Evolutionary conservation across 2,329 filamentous ascomycete genomes (phyloP).

Genomic region (Talaromyces sp.): DNA sequence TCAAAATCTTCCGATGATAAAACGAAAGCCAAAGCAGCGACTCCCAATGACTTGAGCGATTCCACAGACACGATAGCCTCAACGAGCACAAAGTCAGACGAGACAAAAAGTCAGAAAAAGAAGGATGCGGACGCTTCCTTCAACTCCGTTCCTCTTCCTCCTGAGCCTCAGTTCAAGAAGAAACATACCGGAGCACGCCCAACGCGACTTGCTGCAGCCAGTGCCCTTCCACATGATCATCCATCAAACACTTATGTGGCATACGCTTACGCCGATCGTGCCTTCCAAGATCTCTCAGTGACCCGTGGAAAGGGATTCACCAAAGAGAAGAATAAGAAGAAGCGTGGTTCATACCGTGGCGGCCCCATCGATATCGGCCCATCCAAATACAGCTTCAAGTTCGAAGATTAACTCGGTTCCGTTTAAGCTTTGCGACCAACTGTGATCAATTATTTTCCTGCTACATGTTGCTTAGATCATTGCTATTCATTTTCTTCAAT

Average conservation of each 20-base stretch:
- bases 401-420: conserved; percentile 66
- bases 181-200: conserved; percentile 51
- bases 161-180: conserved; percentile 29
- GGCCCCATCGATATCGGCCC: conserved; percentile 79
- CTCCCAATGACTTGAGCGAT: conserved; percentile 17
- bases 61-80: conserved; percentile 17
- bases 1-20: conserved; percentile 21
- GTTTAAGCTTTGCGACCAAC: not conserved
- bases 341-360: conserved; percentile 83
- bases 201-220: conserved; percentile 74
- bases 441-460: not conserved
- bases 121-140: conserved; percentile 24
- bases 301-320: conserved; percentile 97
- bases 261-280: conserved; percentile 84
- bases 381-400: conserved; percentile 79
- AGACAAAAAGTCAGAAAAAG: conserved; percentile 22
- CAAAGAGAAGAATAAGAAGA: conserved; percentile 99
- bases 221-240: conserved; percentile 65
- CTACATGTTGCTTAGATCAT: conserved; percentile 6
- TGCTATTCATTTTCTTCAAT: conserved; percentile 17
- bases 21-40: conserved; percentile 18
- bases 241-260: conserved; percentile 75
- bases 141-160: conserved; percentile 16
- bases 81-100: conserved; percentile 13
- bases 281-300: conserved; percentile 81